Percentiles rank a stretch among this genome's conserved stretches.
Evolutionary conservation across 345 rosid genomes (phyloP).

Genomic region (Corchorus olitorius): DNA sequence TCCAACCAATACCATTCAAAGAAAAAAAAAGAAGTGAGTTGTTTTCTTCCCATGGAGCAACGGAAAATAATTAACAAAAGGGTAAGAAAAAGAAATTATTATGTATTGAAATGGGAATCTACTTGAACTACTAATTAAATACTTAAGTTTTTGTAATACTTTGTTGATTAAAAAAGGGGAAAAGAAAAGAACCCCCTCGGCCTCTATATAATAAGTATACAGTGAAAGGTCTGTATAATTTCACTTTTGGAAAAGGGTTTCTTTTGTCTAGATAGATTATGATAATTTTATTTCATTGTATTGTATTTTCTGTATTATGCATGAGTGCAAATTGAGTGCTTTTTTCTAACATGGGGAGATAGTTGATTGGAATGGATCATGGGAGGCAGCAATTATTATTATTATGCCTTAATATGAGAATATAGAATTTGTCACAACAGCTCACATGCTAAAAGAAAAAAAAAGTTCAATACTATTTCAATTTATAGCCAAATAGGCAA

Average conservation of each 20-base stretch:
- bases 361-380: constrained; percentile 15
- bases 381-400: constrained; percentile 47
- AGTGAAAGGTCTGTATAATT: constrained; percentile 7
- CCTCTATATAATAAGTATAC: background rate
- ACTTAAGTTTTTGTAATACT: no score
- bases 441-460: background rate
- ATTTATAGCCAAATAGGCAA: no score
- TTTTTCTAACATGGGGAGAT: constrained; percentile 15
- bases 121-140: no score
- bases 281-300: background rate
- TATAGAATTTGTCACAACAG: background rate
- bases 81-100: no score
- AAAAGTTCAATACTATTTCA: background rate
- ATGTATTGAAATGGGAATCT: no score
- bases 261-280: background rate
- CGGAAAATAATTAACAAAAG: background rate
- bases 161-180: background rate
- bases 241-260: background rate
- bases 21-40: background rate
- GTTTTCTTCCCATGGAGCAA: background rate
- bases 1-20: no score
- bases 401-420: constrained; percentile 25
- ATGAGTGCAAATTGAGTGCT: constrained; percentile 29
- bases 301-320: background rate
- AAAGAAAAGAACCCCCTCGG: background rate